Percentiles rank a stretch among this genome's conserved stretches.
Evolutionary conservation across 2,329 filamentous ascomycete species (phyloP).

Genomic region (Pyricularia grisea): DNA sequence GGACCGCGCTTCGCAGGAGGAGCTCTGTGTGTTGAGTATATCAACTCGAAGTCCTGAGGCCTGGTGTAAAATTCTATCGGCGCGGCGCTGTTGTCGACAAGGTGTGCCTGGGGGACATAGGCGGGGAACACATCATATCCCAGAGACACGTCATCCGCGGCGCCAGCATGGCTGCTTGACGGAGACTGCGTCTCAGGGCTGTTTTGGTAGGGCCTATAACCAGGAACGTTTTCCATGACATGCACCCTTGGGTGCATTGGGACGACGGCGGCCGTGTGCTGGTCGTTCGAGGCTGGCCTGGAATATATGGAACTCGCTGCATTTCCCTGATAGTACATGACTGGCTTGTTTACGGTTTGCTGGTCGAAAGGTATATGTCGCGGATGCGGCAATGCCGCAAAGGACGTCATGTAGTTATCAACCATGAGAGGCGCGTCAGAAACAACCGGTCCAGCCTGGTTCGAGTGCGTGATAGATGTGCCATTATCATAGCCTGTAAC

Average conservation of each 20-base stretch:
- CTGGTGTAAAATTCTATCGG: slow-evolving; percentile 7
- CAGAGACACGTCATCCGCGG: slow-evolving; percentile 5
- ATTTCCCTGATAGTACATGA: background rate
- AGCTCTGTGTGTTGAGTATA: slow-evolving; percentile 24
- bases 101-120: slow-evolving; percentile 7
- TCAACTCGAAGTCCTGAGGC: slow-evolving; percentile 19
- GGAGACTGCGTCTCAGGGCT: background rate
- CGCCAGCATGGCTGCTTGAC: background rate
- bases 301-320: background rate
- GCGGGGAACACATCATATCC: slow-evolving; percentile 9
- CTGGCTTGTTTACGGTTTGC: background rate
- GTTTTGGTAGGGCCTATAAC: background rate
- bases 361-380: background rate
- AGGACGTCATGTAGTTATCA: background rate
- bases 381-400: background rate
- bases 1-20: slow-evolving; percentile 37
- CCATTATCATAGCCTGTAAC: background rate
- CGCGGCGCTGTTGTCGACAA: slow-evolving; percentile 7
- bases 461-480: background rate
- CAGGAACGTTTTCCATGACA: background rate
- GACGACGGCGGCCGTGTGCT: background rate
- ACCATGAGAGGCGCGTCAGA: background rate
- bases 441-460: background rate
- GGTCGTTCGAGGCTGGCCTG: background rate
- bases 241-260: background rate